A percentile compares a stretch with the other conserved stretches of the same genome.
Conservation (phyloP, 805 yeast genomes). For the Candida andamanensis region DNA sequence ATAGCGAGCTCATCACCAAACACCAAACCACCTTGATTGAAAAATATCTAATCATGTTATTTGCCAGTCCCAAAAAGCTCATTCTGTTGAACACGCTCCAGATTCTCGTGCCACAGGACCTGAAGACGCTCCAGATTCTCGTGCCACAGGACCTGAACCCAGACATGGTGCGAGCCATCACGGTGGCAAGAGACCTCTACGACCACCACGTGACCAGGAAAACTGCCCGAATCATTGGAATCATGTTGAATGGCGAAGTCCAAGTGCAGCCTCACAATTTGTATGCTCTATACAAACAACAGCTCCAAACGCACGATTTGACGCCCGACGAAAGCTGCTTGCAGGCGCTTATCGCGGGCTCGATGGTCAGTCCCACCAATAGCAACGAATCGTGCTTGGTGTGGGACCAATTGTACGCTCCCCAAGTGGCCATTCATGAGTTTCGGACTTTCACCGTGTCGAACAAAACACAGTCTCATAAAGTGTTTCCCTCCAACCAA, state of each 20-base stretch:
- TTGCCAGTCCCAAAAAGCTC: constrained; percentile 6
- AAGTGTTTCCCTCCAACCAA: constrained; percentile 39
- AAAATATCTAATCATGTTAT: constrained; percentile 25
- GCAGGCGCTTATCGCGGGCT: constrained; percentile 46
- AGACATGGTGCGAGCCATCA: neutral
- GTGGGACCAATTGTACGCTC: constrained; percentile 52
- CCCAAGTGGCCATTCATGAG: constrained; percentile 57
- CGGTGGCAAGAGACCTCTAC: constrained; percentile 24
- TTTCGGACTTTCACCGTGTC: constrained; percentile 39
- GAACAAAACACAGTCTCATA: constrained; percentile 1
- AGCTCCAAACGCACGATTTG: constrained; percentile 14
- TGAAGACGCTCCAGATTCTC: neutral
- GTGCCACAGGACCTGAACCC: constrained; percentile 2
- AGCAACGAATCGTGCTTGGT: constrained; percentile 16
- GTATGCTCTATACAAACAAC: constrained; percentile 23
- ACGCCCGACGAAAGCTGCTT: constrained; percentile 28
- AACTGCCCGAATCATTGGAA: constrained; percentile 24
- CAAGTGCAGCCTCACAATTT: constrained; percentile 21
- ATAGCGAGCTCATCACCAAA: constrained; percentile 1
- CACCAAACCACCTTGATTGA: constrained; percentile 16
- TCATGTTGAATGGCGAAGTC: constrained; percentile 35
- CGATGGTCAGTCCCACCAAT: constrained; percentile 20
- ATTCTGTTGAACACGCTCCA: neutral
- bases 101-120: constrained; percentile 2
- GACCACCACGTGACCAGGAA: constrained; percentile 16